Base-by-base conservation (phyloP, 164 flowering plant genomes). In the Paratinospora sagittata region DNA sequence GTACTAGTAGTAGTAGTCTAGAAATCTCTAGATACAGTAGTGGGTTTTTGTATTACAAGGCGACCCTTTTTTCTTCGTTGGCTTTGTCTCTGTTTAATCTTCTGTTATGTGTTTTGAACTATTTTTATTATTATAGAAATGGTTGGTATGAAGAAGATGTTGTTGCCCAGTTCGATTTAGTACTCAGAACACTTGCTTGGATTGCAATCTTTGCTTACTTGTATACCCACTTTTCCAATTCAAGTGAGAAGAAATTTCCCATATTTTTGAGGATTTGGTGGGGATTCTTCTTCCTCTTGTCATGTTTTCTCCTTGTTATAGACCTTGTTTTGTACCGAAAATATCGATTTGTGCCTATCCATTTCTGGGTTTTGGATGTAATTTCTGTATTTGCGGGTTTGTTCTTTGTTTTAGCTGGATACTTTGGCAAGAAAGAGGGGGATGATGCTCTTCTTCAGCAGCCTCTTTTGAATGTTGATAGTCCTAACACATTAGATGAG, bases 401-500 rank as follows among this genome's bases (percentile, higher is more conserved):
- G 69, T 77, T 86, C 65, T 75, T 87, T 55, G 78, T 84, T 76
- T 84, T 33, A 74, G 82, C 79, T 70, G 93, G 89, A 75, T 70
- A 83, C 13, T 72, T 68, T 27, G 80, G 77, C 27, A 83, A 72
- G 70, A 70, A 27, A 65, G 81, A 64, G 52, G 76, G 64, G 17
- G 83, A 74, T 24, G 41, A 55, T 57, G 61, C 26, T 61, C 81
- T 86, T 72, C 62, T 72, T 65, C 70, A 80, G 47, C 89, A 90
- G 70, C 90, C 90, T 71, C 90, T 90, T 73, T 75, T 89, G 78
- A 80, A 82, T 80, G 83, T 81, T 64, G 58, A 62, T 74, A 63
- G 41, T 26, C n/a, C 72, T 63, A 69, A 74, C 70, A 74, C 19
- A 39, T 62, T 36, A 34, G 81, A 63, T 30, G 63, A 68, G 64